Evolutionary conservation across 2,329 filamentous ascomycete species (phyloP).

Genomic region (Ophiocordyceps camponoti-floridani): DNA sequence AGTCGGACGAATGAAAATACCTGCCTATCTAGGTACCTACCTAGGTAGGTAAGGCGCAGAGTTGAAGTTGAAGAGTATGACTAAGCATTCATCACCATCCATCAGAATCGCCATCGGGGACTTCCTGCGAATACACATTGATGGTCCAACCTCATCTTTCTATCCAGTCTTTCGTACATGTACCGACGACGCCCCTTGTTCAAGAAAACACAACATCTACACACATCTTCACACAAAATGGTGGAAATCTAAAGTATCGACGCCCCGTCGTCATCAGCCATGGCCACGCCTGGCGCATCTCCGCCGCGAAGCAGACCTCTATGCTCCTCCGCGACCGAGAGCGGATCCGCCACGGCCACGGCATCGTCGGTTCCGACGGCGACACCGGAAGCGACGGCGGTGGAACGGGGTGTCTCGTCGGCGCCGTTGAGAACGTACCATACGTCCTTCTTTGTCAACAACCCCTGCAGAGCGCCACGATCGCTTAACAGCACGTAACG

Average conservation of each 20-base stretch:
- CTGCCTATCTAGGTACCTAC: too few species aligned
- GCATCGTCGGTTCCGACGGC: conserved; percentile 4
- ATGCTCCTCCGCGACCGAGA: conserved; percentile 18
- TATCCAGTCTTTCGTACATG: too few species aligned
- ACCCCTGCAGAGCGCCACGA: conserved; percentile 60
- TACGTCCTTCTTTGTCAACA: conserved; percentile 94
- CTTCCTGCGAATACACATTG: too few species aligned
- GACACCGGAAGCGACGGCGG: conserved; percentile 5
- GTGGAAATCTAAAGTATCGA: conserved; percentile 9
- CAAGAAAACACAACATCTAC: too few species aligned
- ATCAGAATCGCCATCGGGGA: too few species aligned
- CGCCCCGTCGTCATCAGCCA: conserved; percentile 3
- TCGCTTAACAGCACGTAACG: conserved; percentile 81
- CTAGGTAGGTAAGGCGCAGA: too few species aligned
- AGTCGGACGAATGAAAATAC: too few species aligned
- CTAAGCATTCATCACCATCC: too few species aligned
- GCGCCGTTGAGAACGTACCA: conserved; percentile 81
- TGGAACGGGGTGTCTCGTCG: conserved; percentile 36
- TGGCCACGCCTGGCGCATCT: conserved; percentile 6
- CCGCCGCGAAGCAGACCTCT: conserved; percentile 21
- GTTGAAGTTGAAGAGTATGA: too few species aligned
- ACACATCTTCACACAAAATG: too few species aligned
- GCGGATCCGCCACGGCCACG: conserved; percentile 5
- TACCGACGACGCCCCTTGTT: too few species aligned
- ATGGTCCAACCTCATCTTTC: too few species aligned